Evolutionary conservation across 2,329 filamentous ascomycete genomes (phyloP).

Genomic region (Trichoderma sp.): DNA sequence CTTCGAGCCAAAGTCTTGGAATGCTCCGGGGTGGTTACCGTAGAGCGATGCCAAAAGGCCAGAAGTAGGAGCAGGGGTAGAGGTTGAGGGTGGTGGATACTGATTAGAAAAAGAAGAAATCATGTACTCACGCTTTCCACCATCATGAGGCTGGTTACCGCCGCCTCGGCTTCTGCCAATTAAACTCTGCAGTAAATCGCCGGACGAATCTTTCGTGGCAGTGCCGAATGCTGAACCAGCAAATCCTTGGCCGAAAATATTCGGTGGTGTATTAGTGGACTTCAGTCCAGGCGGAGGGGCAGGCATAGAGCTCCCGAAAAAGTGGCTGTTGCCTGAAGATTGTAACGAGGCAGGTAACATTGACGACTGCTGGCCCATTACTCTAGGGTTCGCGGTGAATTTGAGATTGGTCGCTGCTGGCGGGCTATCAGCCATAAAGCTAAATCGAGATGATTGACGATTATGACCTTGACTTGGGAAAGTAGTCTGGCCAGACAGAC

Average conservation of each 20-base stretch:
- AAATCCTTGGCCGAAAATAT: conserved; percentile 92
- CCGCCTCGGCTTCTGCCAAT: conserved; percentile 69
- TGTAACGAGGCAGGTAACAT: conserved; percentile 75
- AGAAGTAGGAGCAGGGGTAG: conserved; percentile 84
- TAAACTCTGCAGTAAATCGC: conserved; percentile 73
- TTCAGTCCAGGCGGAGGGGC: conserved; percentile 94
- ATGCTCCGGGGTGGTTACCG: conserved; percentile 79
- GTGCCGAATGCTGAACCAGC: conserved; percentile 69
- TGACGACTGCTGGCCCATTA: conserved; percentile 82
- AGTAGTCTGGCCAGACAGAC: conserved; percentile 52
- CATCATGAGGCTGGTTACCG: conserved; percentile 74
- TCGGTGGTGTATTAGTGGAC: conserved; percentile 89
- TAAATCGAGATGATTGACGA: conserved; percentile 84
- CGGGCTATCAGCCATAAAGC: conserved; percentile 76
- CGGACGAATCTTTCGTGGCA: conserved; percentile 68
- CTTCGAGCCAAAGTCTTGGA: conserved; percentile 91
- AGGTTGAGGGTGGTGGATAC: conserved; percentile 78
- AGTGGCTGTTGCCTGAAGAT: conserved; percentile 64
- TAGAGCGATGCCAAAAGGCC: conserved; percentile 91
- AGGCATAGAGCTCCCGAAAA: conserved; percentile 82
- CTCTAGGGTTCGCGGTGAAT: conserved; percentile 73
- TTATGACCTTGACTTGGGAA: conserved; percentile 69
- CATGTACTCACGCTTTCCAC: conserved; percentile 97
- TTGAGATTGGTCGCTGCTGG: conserved; percentile 61
- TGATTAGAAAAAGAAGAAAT: conserved; percentile 90